Evolutionary conservation across 176 grass and related monocot species (phyloP).

Genomic region (Puya raimondii): DNA sequence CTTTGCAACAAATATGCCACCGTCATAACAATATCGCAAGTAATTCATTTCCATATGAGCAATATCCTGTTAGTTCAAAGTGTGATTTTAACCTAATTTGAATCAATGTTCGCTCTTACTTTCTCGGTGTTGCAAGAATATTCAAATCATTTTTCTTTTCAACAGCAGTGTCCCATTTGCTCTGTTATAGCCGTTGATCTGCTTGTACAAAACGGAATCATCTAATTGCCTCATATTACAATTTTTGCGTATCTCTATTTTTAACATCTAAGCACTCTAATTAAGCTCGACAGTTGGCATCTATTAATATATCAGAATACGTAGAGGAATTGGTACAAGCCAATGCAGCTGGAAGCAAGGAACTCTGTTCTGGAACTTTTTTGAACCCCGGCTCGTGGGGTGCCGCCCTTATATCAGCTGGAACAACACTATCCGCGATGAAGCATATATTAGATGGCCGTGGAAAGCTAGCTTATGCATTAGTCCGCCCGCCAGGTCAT

Average conservation of each 20-base stretch:
- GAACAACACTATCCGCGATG: constrained; percentile 58
- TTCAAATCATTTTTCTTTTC: too few species aligned
- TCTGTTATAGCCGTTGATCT: too few species aligned
- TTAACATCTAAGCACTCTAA: not conserved
- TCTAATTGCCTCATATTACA: too few species aligned
- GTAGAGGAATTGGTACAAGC: constrained; percentile 68
- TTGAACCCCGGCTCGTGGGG: constrained; percentile 82
- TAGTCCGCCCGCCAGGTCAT: constrained; percentile 82
- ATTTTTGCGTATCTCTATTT: not conserved
- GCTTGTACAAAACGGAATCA: too few species aligned
- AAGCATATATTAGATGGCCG: constrained; percentile 62
- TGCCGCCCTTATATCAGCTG: constrained; percentile 62
- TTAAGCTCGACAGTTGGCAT: not conserved
- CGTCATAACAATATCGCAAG: too few species aligned
- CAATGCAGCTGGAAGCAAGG: constrained; percentile 51
- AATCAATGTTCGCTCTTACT: too few species aligned
- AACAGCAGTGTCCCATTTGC: too few species aligned
- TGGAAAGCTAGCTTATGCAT: constrained; percentile 52
- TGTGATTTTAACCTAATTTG: too few species aligned
- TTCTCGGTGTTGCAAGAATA: too few species aligned
- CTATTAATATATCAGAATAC: constrained; percentile 47
- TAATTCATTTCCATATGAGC: too few species aligned
- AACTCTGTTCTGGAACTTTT: constrained; percentile 61
- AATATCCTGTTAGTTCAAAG: too few species aligned
- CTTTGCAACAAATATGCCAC: too few species aligned